A percentile compares a stretch with the other conserved stretches of the same genome.
Conservation (phyloP, 1,284 basidiomycete species). For the Malassezia furfur region DNA sequence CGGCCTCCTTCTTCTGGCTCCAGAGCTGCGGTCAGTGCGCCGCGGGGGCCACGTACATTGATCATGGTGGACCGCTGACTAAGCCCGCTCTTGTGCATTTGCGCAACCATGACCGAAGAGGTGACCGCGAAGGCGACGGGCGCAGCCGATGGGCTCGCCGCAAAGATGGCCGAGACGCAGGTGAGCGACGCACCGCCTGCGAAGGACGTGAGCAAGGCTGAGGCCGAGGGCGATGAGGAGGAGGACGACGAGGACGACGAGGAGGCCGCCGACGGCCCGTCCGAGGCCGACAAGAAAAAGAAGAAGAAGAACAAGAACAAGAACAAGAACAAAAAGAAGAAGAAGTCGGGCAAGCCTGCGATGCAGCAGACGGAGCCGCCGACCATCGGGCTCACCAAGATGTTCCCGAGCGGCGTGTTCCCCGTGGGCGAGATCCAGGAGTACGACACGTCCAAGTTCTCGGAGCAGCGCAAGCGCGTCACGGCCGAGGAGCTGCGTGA, state of each 20-base stretch:
- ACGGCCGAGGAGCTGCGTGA: slow-evolving; percentile 85
- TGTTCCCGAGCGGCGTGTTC: slow-evolving; percentile 75
- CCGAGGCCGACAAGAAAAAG: slow-evolving; percentile 56
- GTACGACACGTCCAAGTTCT: slow-evolving; percentile 55
- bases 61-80: slow-evolving; percentile 19
- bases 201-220: not conserved
- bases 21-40: slow-evolving; percentile 27
- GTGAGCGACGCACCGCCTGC: not conserved
- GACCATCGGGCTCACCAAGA: slow-evolving; percentile 75
- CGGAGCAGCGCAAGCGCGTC: slow-evolving; percentile 64
- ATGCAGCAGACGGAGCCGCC: slow-evolving; percentile 75
- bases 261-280: slow-evolving; percentile 21
- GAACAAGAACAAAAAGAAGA: slow-evolving; percentile 35
- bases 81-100: not conserved
- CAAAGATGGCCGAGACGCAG: slow-evolving; percentile 9
- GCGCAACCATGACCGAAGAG: slow-evolving; percentile 4
- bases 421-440: slow-evolving; percentile 85
- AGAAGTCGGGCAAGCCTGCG: slow-evolving; percentile 25
- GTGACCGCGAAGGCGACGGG: not conserved
- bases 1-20: slow-evolving; percentile 46
- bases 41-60: slow-evolving; percentile 12
- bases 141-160: not conserved
- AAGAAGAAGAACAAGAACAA: slow-evolving; percentile 72
- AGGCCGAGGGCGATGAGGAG: slow-evolving; percentile 17
- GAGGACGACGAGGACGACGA: slow-evolving; percentile 33